Conservation (phyloP, 2,329 filamentous ascomycete species). For the Neurospora sp. region DNA sequence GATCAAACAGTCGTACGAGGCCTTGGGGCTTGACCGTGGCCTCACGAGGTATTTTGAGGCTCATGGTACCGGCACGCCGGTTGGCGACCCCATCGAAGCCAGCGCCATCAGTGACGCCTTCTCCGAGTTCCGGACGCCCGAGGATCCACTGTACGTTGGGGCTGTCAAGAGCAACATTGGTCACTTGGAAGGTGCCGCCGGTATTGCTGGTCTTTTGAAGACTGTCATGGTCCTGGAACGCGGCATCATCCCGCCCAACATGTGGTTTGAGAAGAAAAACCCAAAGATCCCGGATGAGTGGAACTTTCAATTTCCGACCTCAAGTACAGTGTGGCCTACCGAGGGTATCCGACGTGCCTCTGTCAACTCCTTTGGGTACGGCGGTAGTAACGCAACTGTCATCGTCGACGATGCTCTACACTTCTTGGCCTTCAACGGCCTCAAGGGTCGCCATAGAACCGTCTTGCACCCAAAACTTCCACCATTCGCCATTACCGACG, state of each 20-base stretch:
- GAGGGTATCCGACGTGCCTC: conserved; percentile 1
- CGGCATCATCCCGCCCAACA: conserved; percentile 11
- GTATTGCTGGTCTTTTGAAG: conserved; percentile 15
- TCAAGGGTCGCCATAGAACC: not conserved
- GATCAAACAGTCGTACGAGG: conserved; percentile 20
- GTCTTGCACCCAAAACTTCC: not conserved
- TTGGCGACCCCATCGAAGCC: conserved; percentile 25
- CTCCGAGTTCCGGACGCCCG: conserved; percentile 10
- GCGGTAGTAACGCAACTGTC: conserved; percentile 8
- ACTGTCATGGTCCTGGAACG: conserved; percentile 11
- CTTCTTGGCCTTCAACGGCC: not conserved
- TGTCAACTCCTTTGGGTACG: conserved; percentile 10
- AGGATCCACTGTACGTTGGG: conserved; percentile 1
- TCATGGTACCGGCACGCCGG: conserved; percentile 28
- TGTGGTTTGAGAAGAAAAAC: conserved; percentile 10
- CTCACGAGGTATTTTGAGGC: conserved; percentile 27
- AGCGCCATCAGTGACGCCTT: conserved; percentile 25
- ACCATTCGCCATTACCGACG: too few species aligned
- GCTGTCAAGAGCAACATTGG: conserved; percentile 16
- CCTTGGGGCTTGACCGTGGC: too few species aligned
- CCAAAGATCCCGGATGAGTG: conserved; percentile 4
- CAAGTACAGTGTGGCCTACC: conserved; percentile 3
- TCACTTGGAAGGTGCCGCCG: conserved; percentile 13
- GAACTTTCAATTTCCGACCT: too few species aligned
- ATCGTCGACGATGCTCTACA: conserved; percentile 6